A percentile compares a stretch with the other conserved stretches of the same genome.
These are phyloP conservation scores for Ceratocystis destructans DNA, from an alignment of 2,329 filamentous ascomycete genomes.

Conservation along the genomic window DNA sequence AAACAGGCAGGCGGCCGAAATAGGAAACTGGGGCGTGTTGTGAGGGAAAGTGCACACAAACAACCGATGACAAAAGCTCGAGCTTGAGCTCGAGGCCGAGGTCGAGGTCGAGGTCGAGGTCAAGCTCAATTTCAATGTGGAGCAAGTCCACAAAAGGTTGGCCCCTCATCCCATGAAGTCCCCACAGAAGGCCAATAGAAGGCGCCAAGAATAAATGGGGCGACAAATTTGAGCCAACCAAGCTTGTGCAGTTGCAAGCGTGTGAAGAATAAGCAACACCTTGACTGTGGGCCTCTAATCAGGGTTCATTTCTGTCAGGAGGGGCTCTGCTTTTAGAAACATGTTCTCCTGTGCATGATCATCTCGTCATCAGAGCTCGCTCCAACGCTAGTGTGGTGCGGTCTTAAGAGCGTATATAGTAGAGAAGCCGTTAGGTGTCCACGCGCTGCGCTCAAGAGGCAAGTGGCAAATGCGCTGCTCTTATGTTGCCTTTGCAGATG, in stretches of 20 bases:
- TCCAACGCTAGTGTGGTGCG: no score
- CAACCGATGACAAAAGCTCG: not conserved
- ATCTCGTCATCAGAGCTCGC: no score
- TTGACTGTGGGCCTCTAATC: not conserved
- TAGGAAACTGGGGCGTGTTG: not conserved
- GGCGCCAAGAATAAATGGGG: not conserved
- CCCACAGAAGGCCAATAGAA: constrained; percentile 1
- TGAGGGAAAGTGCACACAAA: not conserved
- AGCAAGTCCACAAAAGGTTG: not conserved
- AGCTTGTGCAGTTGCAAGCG: not conserved
- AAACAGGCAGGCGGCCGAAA: not conserved
- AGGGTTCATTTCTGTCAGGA: not conserved
- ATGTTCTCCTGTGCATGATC: no score
- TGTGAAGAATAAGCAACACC: not conserved
- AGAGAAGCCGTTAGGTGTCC: no score
- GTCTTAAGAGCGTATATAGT: no score
- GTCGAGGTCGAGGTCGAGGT: not conserved
- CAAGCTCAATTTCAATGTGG: not conserved
- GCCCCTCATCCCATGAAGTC: not conserved
- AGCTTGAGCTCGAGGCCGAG: not conserved
- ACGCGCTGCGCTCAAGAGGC: no score
- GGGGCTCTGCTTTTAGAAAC: no score
- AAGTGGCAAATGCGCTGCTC: no score
- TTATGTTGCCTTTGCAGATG: no score
- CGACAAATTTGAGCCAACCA: not conserved